phyloP scores from a whole-genome alignment of 2,329 filamentous ascomycete genomes.

The Periconia digitata region DNA sequence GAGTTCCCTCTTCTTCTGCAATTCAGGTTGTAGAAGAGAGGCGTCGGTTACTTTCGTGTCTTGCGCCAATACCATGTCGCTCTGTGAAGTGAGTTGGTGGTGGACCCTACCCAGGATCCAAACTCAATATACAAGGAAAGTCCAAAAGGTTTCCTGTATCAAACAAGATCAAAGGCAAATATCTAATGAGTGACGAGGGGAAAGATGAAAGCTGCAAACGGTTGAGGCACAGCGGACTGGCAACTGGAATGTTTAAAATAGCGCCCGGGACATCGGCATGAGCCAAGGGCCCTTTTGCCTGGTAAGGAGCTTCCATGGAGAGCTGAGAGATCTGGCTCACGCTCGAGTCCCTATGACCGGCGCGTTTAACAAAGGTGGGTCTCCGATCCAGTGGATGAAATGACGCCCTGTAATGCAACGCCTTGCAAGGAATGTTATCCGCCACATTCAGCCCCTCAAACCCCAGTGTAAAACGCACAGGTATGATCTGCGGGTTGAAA shows the following conservation, averaged over 20 bases:
- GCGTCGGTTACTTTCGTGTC: neutral
- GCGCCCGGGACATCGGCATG: neutral
- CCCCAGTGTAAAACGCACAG: neutral
- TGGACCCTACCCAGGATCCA: neutral
- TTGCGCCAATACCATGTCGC: neutral
- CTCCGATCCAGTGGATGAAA: neutral
- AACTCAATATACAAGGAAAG: neutral
- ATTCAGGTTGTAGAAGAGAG: neutral
- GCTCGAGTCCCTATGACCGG: neutral
- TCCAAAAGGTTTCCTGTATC: neutral
- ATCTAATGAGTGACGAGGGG: neutral
- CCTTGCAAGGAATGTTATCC: neutral
- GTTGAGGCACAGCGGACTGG: neutral
- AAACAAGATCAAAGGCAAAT: neutral
- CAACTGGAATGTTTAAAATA: neutral
- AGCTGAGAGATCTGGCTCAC: neutral
- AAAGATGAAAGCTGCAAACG: neutral
- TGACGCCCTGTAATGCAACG: neutral
- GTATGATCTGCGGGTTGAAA: neutral
- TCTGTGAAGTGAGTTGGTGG: neutral
- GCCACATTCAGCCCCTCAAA: neutral
- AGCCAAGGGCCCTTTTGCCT: neutral
- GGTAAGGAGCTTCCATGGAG: neutral
- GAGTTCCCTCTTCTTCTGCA: neutral
- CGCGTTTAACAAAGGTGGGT: neutral